Conservation (phyloP, 805 yeast genomes). For the Barnettozyma californica region DNA sequence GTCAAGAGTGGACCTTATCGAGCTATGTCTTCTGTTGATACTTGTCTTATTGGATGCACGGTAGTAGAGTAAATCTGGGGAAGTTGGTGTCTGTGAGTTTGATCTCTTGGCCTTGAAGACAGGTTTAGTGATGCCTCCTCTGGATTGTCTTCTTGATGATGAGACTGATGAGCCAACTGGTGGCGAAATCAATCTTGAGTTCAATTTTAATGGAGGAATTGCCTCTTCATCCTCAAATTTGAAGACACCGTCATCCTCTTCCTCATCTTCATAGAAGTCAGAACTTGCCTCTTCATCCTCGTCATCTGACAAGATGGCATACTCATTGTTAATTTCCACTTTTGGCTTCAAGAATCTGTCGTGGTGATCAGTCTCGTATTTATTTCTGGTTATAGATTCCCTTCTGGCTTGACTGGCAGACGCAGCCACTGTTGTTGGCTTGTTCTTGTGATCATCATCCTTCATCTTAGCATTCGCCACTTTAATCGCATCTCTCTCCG, state of each 20-base stretch:
- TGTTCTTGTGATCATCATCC: constrained; percentile 27
- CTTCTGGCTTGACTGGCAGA: constrained; percentile 26
- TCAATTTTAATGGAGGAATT: constrained; percentile 23
- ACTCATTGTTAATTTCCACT: constrained; percentile 30
- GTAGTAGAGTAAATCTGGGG: constrained; percentile 25
- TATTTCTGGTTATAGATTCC: constrained; percentile 26
- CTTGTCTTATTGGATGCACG: constrained; percentile 11
- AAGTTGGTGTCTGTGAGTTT: constrained; percentile 32
- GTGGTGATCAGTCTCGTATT: constrained; percentile 24
- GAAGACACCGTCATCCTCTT: constrained; percentile 21
- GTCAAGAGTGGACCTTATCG: constrained; percentile 37
- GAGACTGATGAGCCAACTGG: constrained; percentile 13
- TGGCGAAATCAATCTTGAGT: constrained; percentile 21
- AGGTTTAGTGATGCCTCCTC: constrained; percentile 24
- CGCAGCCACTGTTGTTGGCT: constrained; percentile 3
- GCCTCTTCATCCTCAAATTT: constrained; percentile 35
- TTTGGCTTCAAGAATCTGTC: constrained; percentile 18
- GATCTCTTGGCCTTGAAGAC: constrained; percentile 25
- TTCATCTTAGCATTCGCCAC: constrained; percentile 38
- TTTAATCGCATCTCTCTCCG: constrained; percentile 38
- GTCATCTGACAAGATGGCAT: constrained; percentile 25
- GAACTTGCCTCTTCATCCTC: constrained; percentile 31
- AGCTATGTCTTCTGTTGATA: constrained; percentile 22
- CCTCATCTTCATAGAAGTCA: constrained; percentile 31
- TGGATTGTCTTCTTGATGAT: constrained; percentile 17